Evolutionary conservation across 164 flowering plant genomes (phyloP), one percentile per base, ranked within the genome.

Genomic region (Vitis rupestris): DNA sequence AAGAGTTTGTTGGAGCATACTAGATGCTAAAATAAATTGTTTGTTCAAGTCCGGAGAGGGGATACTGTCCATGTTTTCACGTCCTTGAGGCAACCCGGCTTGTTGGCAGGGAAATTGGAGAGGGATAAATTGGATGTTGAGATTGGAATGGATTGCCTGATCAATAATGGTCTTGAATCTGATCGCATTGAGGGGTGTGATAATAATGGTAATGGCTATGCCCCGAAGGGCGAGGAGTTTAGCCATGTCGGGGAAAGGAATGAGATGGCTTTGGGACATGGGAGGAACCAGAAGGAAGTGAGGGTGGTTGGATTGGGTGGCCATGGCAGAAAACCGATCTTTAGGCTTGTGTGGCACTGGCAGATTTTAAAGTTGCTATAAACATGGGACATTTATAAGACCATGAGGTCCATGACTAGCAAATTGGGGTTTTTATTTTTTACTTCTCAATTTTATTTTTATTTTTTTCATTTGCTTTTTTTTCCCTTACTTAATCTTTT

Each of bases 161-260:
- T 50, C 59, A 31, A 65, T 13, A 2, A 50, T n/a, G 13, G 67
- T 7, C 15, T 4, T 16, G 54, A 65, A 47, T 10, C 68, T 58
- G 6, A 61, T 50, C 8, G 74, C 80, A 14, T 77, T 69, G 16
- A 56, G 15, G 3, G 74, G 73, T 4, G 80, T 66, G 16, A 70
- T 77, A 74, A 69, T n/a, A n/a, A 77, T 29, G 17, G 76, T 69
- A 29, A 69, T 57, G 1, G 10, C 19, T 3, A 58, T 47, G 9
- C 80, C 74, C 1, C 44, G 80, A 0, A 50, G 63, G 2, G 76
- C 76, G 4, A 77, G 47, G 9, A 69, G n/a, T 30, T 23, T 68
- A 19, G 70, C 76, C 16, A 69, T 72, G 69, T 76, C 76, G 10
- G 57, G 19, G 70, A 76, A 64, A 14, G 79, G 79, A 44, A 76